These are phyloP conservation scores for Torrubiella hemipterigena DNA, from an alignment of 2,329 filamentous ascomycete genomes.

Conservation along the genomic window DNA sequence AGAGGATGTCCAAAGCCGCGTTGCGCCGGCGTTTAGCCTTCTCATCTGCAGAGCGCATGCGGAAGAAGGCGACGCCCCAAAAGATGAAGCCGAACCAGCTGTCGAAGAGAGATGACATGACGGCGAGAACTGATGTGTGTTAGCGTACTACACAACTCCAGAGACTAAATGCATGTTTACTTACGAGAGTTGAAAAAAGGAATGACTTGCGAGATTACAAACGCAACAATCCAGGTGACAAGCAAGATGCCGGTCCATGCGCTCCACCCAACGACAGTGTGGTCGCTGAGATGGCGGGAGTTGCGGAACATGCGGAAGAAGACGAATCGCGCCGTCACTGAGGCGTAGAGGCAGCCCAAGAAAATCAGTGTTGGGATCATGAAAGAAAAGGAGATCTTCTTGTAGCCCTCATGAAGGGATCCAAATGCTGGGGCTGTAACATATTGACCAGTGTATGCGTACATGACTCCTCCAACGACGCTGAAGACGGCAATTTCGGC, in stretches of 20 bases:
- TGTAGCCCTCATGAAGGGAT: conserved; percentile 64
- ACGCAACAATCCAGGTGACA: conserved; percentile 73
- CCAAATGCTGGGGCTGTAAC: conserved; percentile 81
- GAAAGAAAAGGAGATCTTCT: conserved; percentile 85
- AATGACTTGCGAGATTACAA: conserved; percentile 86
- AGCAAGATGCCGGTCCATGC: conserved; percentile 64
- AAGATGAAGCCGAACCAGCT: conserved; percentile 95
- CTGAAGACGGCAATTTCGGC: conserved; percentile 80
- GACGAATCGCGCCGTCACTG: conserved; percentile 78
- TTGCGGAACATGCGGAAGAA: conserved; percentile 82
- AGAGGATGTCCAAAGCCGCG: conserved; percentile 34
- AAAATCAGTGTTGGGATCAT: conserved; percentile 95
- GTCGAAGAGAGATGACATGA: conserved; percentile 84
- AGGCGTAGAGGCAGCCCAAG: conserved; percentile 80
- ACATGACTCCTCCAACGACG: conserved; percentile 68
- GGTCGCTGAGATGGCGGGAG: conserved; percentile 65
- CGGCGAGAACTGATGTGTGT: conserved; percentile 38
- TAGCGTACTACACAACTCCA: conserved; percentile 4
- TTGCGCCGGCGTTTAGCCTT: conserved; percentile 40
- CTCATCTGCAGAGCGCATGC: conserved; percentile 57
- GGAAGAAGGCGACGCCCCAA: conserved; percentile 73
- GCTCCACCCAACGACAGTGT: conserved; percentile 72
- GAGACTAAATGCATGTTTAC: conserved; percentile 11
- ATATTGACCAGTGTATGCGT: conserved; percentile 84
- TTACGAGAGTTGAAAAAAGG: conserved; percentile 75